Percentiles rank a stretch among this genome's conserved stretches.
phyloP scores from a whole-genome alignment of 495 filamentous ascomycete genomes.

The Neurospora hispaniola region DNA sequence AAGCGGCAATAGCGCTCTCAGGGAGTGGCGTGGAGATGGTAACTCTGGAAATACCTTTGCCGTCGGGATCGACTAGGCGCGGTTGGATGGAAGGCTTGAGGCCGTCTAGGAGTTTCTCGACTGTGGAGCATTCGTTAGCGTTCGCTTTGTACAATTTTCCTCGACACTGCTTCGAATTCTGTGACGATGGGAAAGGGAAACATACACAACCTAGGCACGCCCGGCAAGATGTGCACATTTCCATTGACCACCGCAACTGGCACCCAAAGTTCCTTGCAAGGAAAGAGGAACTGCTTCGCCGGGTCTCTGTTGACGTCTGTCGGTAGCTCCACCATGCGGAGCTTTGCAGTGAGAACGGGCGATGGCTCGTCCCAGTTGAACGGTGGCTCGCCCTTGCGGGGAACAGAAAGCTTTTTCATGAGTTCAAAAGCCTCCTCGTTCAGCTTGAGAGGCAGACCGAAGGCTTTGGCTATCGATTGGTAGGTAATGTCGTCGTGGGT shows the following conservation, averaged over 20 bases:
- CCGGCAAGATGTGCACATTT: constrained; percentile 88
- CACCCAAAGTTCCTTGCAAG: constrained; percentile 78
- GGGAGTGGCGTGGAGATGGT: constrained; percentile 76
- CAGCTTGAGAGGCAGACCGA: constrained; percentile 60
- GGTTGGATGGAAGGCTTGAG: constrained; percentile 60
- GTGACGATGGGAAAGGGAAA: background rate
- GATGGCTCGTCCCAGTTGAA: constrained; percentile 83
- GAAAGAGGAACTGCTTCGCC: constrained; percentile 62
- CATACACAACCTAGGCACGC: constrained; percentile 68
- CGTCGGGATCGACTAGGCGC: constrained; percentile 63
- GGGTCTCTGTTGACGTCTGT: constrained; percentile 51
- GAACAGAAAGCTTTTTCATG: constrained; percentile 73
- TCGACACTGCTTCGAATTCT: background rate
- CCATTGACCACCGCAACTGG: constrained; percentile 79
- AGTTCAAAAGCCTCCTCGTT: constrained; percentile 64
- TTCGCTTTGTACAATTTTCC: background rate
- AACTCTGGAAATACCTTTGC: constrained; percentile 65
- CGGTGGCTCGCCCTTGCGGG: constrained; percentile 56
- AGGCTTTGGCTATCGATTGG: constrained; percentile 83
- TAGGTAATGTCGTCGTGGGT: constrained; percentile 98
- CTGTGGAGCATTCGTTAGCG: constrained; percentile 9
- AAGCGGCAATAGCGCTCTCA: constrained; percentile 76
- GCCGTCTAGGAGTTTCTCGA: constrained; percentile 64
- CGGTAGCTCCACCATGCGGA: constrained; percentile 84
- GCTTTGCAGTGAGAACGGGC: constrained; percentile 62